Conservation (phyloP, 148 eudicot species). For the Euryodendron excelsum region DNA sequence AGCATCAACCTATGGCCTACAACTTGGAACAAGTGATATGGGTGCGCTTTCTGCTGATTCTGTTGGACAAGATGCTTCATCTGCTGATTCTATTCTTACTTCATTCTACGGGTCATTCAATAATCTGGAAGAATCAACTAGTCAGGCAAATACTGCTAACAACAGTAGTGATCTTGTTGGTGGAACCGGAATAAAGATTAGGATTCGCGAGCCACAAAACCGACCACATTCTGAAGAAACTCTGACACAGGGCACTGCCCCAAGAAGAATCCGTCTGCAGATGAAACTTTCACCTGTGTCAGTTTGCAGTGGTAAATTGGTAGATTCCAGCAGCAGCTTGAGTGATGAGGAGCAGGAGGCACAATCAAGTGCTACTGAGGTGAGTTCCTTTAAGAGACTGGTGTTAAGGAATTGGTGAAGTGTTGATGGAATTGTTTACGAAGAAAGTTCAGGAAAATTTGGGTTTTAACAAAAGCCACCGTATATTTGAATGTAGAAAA, state of each 20-base stretch:
- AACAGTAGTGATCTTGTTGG: not conserved
- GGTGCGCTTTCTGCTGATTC: slow-evolving; percentile 2
- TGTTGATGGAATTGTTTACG: too few species aligned
- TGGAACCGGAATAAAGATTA: slow-evolving; percentile 24
- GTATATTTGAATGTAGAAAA: too few species aligned
- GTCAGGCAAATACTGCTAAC: not conserved
- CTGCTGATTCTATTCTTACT: not conserved
- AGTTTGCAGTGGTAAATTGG: not conserved
- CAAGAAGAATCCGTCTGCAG: slow-evolving; percentile 29
- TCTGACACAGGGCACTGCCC: slow-evolving; percentile 23
- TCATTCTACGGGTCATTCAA: not conserved
- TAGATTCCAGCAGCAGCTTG: not conserved
- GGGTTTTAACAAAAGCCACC: too few species aligned
- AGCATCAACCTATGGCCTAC: not conserved
- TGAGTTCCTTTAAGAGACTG: slow-evolving; percentile 5
- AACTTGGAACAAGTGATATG: not conserved
- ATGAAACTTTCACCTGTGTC: not conserved
- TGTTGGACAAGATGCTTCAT: slow-evolving; percentile 2
- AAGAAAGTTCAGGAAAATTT: too few species aligned
- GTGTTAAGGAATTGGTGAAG: too few species aligned
- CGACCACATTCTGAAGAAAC: not conserved
- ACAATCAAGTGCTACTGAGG: slow-evolving; percentile 15
- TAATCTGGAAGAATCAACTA: slow-evolving; percentile 1
- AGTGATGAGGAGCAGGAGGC: not conserved
- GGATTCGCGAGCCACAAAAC: slow-evolving; percentile 15